These are phyloP conservation scores for Capsella rubella DNA, from an alignment of 441 rosid genomes.

Conservation along the genomic window DNA sequence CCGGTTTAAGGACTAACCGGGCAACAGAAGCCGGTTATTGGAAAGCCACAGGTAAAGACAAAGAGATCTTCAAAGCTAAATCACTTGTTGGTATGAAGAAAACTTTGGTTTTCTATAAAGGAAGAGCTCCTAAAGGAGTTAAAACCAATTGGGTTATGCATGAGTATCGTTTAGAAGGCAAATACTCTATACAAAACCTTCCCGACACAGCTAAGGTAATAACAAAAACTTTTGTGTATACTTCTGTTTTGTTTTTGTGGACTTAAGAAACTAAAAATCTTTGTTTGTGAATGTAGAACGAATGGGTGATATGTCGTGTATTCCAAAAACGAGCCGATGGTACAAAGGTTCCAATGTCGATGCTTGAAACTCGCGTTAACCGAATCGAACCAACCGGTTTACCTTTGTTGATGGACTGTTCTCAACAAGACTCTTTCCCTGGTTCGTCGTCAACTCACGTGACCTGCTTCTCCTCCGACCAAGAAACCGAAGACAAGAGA, in stretches of 20 bases:
- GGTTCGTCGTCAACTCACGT: conserved; percentile 60
- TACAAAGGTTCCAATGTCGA: conserved; percentile 59
- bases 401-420: conserved; percentile 71
- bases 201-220: conserved; percentile 82
- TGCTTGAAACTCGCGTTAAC: conserved; percentile 51
- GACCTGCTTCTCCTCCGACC: conserved; percentile 99
- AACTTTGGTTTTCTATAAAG: conserved; percentile 85
- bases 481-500: conserved; percentile 49
- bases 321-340: conserved; percentile 79
- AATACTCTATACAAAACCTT: conserved; percentile 64
- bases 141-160: conserved; percentile 93
- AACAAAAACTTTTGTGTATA: background rate
- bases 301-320: conserved; percentile 92
- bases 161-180: conserved; percentile 85
- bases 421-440: conserved; percentile 51
- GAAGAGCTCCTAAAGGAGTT: conserved; percentile 77
- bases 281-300: conserved; percentile 62
- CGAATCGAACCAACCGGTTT: conserved; percentile 54
- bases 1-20: conserved; percentile 80
- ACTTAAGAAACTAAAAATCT: conserved; percentile 1
- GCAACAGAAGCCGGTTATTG: conserved; percentile 93
- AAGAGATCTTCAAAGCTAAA: conserved; percentile 73
- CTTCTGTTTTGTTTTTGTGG: background rate
- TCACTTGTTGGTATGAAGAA: conserved; percentile 93
- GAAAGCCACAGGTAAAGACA: conserved; percentile 98